Conservation (phyloP, 202 grass and related monocot genomes). For the Setaria italica region DNA sequence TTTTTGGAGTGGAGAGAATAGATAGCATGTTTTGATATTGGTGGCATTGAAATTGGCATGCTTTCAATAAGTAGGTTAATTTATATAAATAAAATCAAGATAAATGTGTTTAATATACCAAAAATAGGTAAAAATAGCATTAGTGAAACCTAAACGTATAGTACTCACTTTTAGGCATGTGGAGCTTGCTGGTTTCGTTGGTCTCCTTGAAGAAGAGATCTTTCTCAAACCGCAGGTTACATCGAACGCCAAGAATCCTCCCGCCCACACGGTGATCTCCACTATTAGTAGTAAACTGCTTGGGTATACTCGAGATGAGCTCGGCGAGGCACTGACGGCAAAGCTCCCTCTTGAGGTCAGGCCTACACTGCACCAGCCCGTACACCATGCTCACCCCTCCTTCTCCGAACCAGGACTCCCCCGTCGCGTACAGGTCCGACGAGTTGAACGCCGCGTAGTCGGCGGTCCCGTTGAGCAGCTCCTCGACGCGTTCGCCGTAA, state of each 20-base stretch:
- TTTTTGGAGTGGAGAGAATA: too few species aligned
- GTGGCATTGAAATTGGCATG: too few species aligned
- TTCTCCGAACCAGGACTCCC: background rate
- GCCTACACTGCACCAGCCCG: conserved; percentile 58
- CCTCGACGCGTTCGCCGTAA: background rate
- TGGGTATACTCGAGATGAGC: background rate
- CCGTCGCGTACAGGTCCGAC: conserved; percentile 40
- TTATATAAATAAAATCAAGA: too few species aligned
- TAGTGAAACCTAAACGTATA: too few species aligned
- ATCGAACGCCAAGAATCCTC: conserved; percentile 47
- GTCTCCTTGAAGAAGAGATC: conserved; percentile 53
- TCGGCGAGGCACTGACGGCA: conserved; percentile 42
- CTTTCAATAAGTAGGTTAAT: too few species aligned
- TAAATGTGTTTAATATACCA: too few species aligned
- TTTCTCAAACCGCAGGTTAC: conserved; percentile 55
- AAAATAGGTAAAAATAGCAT: too few species aligned
- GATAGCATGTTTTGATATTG: too few species aligned
- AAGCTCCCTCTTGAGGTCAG: conserved; percentile 17
- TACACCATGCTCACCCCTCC: conserved; percentile 20
- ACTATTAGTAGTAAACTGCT: background rate
- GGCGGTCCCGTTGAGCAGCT: conserved; percentile 25
- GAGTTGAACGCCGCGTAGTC: background rate
- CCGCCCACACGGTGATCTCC: conserved; percentile 30
- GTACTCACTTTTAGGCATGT: conserved; percentile 23
- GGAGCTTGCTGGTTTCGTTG: conserved; percentile 29